phyloP scores from a whole-genome alignment of 306 rosid species.

The Arachis hypogaea region DNA sequence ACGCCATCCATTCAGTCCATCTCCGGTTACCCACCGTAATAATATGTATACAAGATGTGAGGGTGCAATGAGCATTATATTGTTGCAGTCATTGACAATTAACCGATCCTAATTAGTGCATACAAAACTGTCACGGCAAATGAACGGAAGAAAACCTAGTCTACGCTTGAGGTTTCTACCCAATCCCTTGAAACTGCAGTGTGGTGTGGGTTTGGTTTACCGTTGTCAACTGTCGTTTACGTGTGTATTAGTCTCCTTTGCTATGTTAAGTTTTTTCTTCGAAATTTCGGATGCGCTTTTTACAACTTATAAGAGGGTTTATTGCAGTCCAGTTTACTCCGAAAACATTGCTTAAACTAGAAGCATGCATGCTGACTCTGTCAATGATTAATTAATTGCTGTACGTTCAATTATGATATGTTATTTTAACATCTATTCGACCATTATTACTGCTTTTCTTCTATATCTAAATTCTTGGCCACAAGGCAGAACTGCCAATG shows the following conservation, averaged over 20 bases:
- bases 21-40: too few relatives aligned
- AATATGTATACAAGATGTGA: neutral
- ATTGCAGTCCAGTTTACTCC: neutral
- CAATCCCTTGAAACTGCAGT: neutral
- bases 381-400: neutral
- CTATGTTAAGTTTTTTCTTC: neutral
- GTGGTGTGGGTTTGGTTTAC: too few relatives aligned
- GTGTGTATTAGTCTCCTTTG: neutral
- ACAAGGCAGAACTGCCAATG: neutral
- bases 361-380: neutral
- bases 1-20: too few relatives aligned
- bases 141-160: neutral
- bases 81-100: neutral
- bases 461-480: neutral
- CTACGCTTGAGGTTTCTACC: neutral
- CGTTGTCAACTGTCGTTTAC: neutral
- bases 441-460: conserved; percentile 1
- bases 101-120: neutral
- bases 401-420: neutral
- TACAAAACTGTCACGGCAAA: neutral
- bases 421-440: neutral
- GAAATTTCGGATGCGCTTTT: neutral
- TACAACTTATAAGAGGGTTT: neutral
- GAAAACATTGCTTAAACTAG: neutral
- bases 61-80: neutral